phyloP scores from a whole-genome alignment of 768 basidiomycete genomes.

The Amanita subjunquillea region DNA sequence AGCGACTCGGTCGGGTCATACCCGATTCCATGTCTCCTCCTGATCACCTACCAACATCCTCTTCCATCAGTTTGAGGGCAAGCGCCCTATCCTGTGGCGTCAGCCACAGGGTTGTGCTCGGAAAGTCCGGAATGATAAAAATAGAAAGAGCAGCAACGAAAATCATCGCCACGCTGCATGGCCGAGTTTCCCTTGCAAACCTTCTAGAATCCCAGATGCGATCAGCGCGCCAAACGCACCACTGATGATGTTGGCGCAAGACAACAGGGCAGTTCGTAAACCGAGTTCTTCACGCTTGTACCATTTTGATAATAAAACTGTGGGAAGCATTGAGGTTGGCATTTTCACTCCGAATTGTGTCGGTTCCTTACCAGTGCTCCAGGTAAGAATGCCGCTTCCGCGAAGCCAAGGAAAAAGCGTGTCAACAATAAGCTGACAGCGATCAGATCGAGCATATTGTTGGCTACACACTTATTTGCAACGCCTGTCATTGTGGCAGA shows the following conservation, averaged over 20 bases:
- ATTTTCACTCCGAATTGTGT: neutral
- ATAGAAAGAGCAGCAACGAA: slow-evolving; percentile 43
- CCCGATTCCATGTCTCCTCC: slow-evolving; percentile 37
- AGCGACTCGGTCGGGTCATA: slow-evolving; percentile 55
- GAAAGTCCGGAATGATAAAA: slow-evolving; percentile 75
- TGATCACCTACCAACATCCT: slow-evolving; percentile 52
- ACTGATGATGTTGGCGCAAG: slow-evolving; percentile 68
- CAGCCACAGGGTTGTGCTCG: slow-evolving; percentile 55
- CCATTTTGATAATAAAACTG: slow-evolving; percentile 67
- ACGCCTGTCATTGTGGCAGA: slow-evolving; percentile 13
- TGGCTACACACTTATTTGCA: slow-evolving; percentile 25
- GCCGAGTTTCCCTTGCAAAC: slow-evolving; percentile 67
- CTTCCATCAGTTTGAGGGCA: slow-evolving; percentile 55
- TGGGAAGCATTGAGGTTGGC: slow-evolving; percentile 6
- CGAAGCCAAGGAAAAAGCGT: slow-evolving; percentile 71
- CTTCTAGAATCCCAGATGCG: slow-evolving; percentile 67
- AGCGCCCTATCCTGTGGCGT: slow-evolving; percentile 48
- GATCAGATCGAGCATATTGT: neutral
- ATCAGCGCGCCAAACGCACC: slow-evolving; percentile 83
- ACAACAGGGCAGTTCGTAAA: slow-evolving; percentile 59
- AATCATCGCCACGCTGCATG: slow-evolving; percentile 74
- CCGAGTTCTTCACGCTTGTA: slow-evolving; percentile 72
- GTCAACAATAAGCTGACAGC: slow-evolving; percentile 51
- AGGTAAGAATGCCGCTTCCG: slow-evolving; percentile 67
- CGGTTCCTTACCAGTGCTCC: slow-evolving; percentile 31